Evolutionary conservation across 371 early-diverging fungal species (phyloP).

Genomic region (Saksenaea vasiformis): DNA sequence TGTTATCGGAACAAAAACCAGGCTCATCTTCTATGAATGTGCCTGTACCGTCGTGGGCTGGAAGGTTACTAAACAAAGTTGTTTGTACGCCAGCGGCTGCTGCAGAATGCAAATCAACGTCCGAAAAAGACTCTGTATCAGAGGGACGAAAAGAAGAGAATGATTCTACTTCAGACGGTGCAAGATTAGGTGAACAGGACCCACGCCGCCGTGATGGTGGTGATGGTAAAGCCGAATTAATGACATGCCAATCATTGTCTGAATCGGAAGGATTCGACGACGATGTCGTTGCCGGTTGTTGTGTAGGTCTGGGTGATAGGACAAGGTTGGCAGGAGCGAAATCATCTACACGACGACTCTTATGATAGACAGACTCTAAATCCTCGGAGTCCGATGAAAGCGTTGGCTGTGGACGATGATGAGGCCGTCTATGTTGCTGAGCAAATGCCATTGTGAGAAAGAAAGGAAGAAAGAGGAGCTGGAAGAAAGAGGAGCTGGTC

Average conservation of each 20-base stretch:
- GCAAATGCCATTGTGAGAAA: slow-evolving; percentile 42
- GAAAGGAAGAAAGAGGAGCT: slow-evolving; percentile 7
- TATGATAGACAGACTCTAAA: slow-evolving; percentile 9
- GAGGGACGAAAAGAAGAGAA: slow-evolving; percentile 29
- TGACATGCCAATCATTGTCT: slow-evolving; percentile 53
- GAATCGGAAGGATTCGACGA: slow-evolving; percentile 30
- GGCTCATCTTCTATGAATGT: slow-evolving; percentile 32
- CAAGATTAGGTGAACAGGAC: slow-evolving; percentile 18
- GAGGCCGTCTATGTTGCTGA: slow-evolving; percentile 44
- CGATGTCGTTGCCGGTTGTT: slow-evolving; percentile 2
- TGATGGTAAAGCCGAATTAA: slow-evolving; percentile 26
- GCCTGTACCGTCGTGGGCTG: slow-evolving; percentile 54
- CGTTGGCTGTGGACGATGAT: slow-evolving; percentile 8
- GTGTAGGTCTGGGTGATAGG: slow-evolving; percentile 14
- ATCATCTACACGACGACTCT: neutral
- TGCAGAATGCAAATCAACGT: slow-evolving; percentile 19
- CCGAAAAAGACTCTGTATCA: slow-evolving; percentile 39
- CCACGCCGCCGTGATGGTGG: slow-evolving; percentile 16
- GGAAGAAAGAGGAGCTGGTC: neutral
- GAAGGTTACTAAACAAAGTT: slow-evolving; percentile 24
- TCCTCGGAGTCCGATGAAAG: slow-evolving; percentile 18
- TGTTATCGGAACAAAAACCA: slow-evolving; percentile 15
- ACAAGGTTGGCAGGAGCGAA: slow-evolving; percentile 6
- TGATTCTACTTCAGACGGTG: slow-evolving; percentile 39
- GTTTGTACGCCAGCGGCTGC: neutral